These are phyloP conservation scores for Volvox reticuliferus DNA, from an alignment of 139 green algal genomes.

Conservation along the genomic window DNA sequence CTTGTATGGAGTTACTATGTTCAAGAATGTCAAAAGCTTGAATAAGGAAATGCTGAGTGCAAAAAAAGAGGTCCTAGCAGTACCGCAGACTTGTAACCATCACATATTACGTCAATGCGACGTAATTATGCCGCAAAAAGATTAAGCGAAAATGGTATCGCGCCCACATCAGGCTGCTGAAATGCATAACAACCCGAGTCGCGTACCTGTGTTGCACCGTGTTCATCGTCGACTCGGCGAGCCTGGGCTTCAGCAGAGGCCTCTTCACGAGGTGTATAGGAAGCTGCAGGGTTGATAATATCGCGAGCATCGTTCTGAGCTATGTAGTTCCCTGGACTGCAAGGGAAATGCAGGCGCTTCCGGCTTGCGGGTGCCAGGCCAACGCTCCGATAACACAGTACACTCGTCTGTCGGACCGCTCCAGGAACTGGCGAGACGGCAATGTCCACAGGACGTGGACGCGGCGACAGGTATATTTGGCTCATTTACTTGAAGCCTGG, in stretches of 20 bases:
- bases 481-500: conserved; percentile 26
- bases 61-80: no score
- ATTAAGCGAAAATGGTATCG: no score
- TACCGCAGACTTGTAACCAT: no score
- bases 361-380: not conserved
- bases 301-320: not conserved
- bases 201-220: conserved; percentile 13
- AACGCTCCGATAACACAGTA: not conserved
- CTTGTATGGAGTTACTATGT: no score
- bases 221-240: conserved; percentile 1
- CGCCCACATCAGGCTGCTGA: no score
- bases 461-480: not conserved
- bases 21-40: no score
- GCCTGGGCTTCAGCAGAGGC: not conserved
- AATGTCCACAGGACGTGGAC: not conserved
- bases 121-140: no score
- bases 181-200: not conserved
- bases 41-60: no score
- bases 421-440: not conserved
- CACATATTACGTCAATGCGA: no score
- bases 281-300: not conserved
- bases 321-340: not conserved
- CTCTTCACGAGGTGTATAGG: not conserved
- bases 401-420: not conserved
- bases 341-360: not conserved